Base-by-base conservation (phyloP, 73 alveolate species). In the Paramecium primaurelia region DNA sequence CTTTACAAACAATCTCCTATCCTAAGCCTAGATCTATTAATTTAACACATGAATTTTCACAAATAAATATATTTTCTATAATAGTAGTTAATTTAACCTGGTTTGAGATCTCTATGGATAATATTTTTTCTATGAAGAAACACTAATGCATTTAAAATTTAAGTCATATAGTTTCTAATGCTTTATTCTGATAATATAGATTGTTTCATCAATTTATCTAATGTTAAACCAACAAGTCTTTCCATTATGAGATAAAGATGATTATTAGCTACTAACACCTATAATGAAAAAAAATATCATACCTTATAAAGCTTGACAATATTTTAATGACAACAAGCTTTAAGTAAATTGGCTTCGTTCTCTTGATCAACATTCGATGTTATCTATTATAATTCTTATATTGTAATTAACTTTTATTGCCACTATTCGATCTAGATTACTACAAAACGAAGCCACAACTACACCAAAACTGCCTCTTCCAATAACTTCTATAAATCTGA, bases 401-500 rank as follows among this genome's bases (percentile, higher is more conserved):
- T n/a, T 0, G 6, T 14, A 36, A 30, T 36, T 20, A 73, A 73
- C 87, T 40, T 73, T 73, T 73, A 73, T 73, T 30, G 87, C 87
- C 40, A 73, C 59, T 6, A 73, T 28, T 73, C 59, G 8, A 38
- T 73, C 87, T 40, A 73, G 18, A 16, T 73, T 20, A 73, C 87
- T 73, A 73, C 87, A 37, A 73, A 30, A 38, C 9, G 87, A 64
- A 37, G 87, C 87, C 26, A 73, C 87, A 1, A 73, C 87, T 20
- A 73, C 59, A 30, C 87, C 87, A 73, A 73, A 73, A 73, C 87
- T 73, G n/a, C 87, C 87, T 18, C 26, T 37, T 37, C 87, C 87
- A 6, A 73, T 37, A 16, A 73, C 36, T 28, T 73, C 87, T 16
- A 73, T 37, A 34, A 73, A 37, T 73, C 59, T 11, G 40, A 73